Evolutionary conservation across 177 flowering plant genomes (phyloP).

Genomic region (Vitis hybrid): DNA sequence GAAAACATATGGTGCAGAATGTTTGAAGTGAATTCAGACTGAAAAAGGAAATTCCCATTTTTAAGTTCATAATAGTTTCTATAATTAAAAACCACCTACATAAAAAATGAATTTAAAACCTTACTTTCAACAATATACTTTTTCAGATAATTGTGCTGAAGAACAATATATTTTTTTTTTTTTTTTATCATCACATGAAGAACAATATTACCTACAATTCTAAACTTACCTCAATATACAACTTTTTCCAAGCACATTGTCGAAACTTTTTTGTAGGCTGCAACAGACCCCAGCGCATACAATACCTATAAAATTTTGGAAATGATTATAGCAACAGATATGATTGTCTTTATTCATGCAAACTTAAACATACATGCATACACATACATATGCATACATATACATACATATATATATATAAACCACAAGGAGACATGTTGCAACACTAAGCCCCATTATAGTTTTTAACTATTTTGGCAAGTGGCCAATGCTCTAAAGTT

Average conservation of each 20-base stretch:
- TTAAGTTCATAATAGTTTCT: not conserved
- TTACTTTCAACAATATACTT: not conserved
- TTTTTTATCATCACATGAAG: not conserved
- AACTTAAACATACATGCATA: not conserved
- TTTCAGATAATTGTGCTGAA: not conserved
- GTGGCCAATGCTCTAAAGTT: too few relatives aligned
- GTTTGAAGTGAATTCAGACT: not conserved
- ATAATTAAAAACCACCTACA: not conserved
- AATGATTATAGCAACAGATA: not conserved
- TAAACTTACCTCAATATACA: conserved; percentile 71
- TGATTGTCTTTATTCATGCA: not conserved
- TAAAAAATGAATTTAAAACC: not conserved
- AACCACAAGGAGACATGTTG: too few relatives aligned
- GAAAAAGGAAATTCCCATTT: not conserved
- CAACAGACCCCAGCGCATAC: conserved; percentile 85
- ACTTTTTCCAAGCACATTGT: conserved; percentile 89
- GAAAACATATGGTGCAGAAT: not conserved
- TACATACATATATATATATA: not conserved
- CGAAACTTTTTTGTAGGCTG: conserved; percentile 53
- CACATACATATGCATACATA: not conserved
- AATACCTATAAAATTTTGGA: conserved; percentile 45
- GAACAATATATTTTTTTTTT: not conserved
- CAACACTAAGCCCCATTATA: too few relatives aligned
- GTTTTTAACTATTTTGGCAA: too few relatives aligned
- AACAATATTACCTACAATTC: not conserved